Percentiles rank a stretch among this genome's conserved stretches.
phyloP scores from a whole-genome alignment of 2,329 filamentous ascomycete species.

The Fusarium chuoi region DNA sequence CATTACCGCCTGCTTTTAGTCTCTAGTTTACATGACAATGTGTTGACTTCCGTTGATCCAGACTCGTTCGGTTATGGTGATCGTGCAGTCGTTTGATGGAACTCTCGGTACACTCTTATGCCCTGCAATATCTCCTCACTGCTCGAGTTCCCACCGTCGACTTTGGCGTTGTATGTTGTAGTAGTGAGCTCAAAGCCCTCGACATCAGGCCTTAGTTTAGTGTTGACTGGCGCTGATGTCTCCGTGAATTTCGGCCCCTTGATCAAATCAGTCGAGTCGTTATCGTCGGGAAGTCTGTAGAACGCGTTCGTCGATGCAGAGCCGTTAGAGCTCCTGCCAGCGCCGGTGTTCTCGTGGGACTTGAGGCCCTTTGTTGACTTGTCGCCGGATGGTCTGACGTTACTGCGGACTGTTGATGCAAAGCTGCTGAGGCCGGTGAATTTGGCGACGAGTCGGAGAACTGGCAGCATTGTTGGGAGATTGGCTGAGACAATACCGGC shows the following conservation, averaged over 20 bases:
- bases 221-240: background rate
- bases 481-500: conserved; percentile 64
- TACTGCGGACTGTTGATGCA: conserved; percentile 20
- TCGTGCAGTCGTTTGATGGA: conserved; percentile 45
- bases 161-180: conserved; percentile 45
- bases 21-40: background rate
- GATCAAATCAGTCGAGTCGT: conserved; percentile 41
- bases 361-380: conserved; percentile 33
- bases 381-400: conserved; percentile 30
- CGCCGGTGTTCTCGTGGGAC: conserved; percentile 1
- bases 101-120: conserved; percentile 52
- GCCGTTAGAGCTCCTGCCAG: conserved; percentile 7
- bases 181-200: conserved; percentile 47
- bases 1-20: conserved; percentile 1
- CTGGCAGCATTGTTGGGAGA: conserved; percentile 62
- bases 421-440: conserved; percentile 51
- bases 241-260: conserved; percentile 15
- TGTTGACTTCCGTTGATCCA: background rate
- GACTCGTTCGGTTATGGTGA: background rate
- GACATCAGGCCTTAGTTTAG: conserved; percentile 47
- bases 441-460: conserved; percentile 53
- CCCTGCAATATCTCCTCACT: conserved; percentile 53
- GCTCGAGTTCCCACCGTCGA: conserved; percentile 42
- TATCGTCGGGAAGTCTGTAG: conserved; percentile 49
- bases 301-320: conserved; percentile 39